phyloP scores from a whole-genome alignment of 1,284 basidiomycete genomes.

The Ceratorhiza oryzae-sativae region DNA sequence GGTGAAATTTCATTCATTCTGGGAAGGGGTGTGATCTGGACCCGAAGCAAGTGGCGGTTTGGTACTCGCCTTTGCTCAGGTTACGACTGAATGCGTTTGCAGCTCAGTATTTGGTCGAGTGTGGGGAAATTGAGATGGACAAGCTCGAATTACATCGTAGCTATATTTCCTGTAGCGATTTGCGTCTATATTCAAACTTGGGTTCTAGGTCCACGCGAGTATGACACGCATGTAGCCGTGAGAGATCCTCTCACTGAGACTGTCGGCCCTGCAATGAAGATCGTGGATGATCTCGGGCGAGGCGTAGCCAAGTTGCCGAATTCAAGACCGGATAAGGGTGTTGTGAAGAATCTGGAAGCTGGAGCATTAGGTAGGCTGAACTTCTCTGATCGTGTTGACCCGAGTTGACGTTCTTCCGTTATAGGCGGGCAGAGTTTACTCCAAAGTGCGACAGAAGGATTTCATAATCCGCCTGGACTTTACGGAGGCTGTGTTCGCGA shows the following conservation, averaged over 20 bases:
- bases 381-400: constrained; percentile 28
- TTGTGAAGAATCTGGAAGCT: constrained; percentile 57
- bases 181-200: neutral
- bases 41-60: constrained; percentile 59
- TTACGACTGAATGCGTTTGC: constrained; percentile 62
- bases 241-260: constrained; percentile 56
- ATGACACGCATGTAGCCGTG: constrained; percentile 54
- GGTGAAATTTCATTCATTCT: too few species aligned
- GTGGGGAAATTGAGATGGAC: constrained; percentile 55
- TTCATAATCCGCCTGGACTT: constrained; percentile 56
- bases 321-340: constrained; percentile 54
- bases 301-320: constrained; percentile 8
- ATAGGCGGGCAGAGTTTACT: constrained; percentile 57
- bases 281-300: neutral
- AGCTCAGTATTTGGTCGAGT: constrained; percentile 60
- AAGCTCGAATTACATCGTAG: constrained; percentile 59
- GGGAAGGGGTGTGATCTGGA: constrained; percentile 64
- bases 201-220: constrained; percentile 60
- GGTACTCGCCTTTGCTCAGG: constrained; percentile 64
- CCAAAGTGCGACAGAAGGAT: constrained; percentile 56
- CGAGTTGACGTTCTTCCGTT: neutral
- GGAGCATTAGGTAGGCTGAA: constrained; percentile 50
- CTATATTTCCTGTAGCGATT: neutral
- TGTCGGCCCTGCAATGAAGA: neutral
- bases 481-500: constrained; percentile 57